Percentiles rank a stretch among this genome's conserved stretches.
These are phyloP conservation scores for Phytophthora pinifolia DNA, from an alignment of 352 stramenopile genomes.

Conservation along the genomic window DNA sequence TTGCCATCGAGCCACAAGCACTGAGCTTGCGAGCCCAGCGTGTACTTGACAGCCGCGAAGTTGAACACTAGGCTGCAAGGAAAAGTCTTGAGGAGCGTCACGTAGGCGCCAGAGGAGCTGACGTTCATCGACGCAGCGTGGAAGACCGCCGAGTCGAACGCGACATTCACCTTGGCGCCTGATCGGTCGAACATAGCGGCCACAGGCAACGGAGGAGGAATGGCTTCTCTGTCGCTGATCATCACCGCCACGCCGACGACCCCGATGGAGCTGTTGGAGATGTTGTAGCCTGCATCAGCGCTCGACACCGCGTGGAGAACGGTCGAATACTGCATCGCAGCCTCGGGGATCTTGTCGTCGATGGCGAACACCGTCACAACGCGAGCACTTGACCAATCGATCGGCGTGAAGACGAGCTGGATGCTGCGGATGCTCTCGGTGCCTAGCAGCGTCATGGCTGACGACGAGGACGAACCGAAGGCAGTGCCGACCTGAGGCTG, in stretches of 20 bases:
- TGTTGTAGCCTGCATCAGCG: conserved; percentile 60
- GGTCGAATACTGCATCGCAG: conserved; percentile 53
- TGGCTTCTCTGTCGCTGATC: conserved; percentile 62
- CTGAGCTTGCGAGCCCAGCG: conserved; percentile 33
- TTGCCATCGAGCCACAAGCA: conserved; percentile 65
- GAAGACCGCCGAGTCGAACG: conserved; percentile 69
- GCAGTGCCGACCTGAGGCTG: conserved; percentile 36
- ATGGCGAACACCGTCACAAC: conserved; percentile 60
- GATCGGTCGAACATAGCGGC: conserved; percentile 52
- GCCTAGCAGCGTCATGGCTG: conserved; percentile 11
- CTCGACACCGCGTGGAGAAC: conserved; percentile 49
- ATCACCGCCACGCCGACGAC: conserved; percentile 47
- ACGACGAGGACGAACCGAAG: conserved; percentile 22
- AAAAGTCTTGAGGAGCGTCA: conserved; percentile 47
- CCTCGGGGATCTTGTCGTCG: conserved; percentile 60
- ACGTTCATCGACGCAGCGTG: conserved; percentile 66
- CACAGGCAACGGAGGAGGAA: conserved; percentile 54
- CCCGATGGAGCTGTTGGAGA: conserved; percentile 51
- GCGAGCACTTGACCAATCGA: conserved; percentile 52
- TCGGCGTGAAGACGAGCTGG: conserved; percentile 58
- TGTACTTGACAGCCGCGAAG: conserved; percentile 31
- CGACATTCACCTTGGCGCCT: conserved; percentile 51
- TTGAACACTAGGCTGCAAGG: conserved; percentile 51
- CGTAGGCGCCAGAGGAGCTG: conserved; percentile 21
- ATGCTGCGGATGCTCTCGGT: conserved; percentile 24